A percentile compares a stretch with the other conserved stretches of the same genome.
phyloP scores from a whole-genome alignment of 441 rosid species.

The Jatropha multifida region DNA sequence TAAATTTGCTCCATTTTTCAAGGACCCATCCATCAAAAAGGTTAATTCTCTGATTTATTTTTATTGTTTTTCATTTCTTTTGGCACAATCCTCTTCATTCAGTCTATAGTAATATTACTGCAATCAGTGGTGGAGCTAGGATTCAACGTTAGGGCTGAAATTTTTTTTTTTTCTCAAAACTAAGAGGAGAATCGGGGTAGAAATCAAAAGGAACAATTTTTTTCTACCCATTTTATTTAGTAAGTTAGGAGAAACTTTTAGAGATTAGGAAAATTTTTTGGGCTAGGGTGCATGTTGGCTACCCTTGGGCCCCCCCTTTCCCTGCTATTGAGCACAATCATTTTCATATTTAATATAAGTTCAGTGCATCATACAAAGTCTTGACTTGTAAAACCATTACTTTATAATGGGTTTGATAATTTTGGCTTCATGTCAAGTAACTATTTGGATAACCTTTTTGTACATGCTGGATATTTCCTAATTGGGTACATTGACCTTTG shows the following conservation, averaged over 20 bases:
- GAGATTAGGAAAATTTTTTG: too few species aligned
- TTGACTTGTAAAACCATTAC: neutral
- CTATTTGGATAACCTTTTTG: too few species aligned
- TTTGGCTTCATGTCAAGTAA: neutral
- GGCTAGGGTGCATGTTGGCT: too few species aligned
- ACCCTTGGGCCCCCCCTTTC: too few species aligned
- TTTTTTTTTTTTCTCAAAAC: too few species aligned
- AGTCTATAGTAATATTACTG: constrained; percentile 1
- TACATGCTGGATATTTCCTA: neutral
- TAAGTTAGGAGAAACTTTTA: too few species aligned
- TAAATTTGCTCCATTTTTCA: constrained; percentile 76
- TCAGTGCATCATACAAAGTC: neutral
- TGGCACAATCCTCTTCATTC: constrained; percentile 5
- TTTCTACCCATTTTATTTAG: too few species aligned
- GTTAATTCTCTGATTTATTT: constrained; percentile 30
- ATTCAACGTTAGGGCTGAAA: too few species aligned
- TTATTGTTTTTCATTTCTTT: constrained; percentile 7
- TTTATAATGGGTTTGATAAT: neutral
- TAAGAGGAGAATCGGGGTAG: too few species aligned
- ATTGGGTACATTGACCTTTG: neutral
- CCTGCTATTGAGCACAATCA: too few species aligned
- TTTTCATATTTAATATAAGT: neutral
- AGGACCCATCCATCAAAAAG: constrained; percentile 69
- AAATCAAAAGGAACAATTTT: too few species aligned
- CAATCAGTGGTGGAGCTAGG: neutral